Conservation (phyloP, 192 early-diverging fungal species). For the Spizellomyces punctatus region DNA sequence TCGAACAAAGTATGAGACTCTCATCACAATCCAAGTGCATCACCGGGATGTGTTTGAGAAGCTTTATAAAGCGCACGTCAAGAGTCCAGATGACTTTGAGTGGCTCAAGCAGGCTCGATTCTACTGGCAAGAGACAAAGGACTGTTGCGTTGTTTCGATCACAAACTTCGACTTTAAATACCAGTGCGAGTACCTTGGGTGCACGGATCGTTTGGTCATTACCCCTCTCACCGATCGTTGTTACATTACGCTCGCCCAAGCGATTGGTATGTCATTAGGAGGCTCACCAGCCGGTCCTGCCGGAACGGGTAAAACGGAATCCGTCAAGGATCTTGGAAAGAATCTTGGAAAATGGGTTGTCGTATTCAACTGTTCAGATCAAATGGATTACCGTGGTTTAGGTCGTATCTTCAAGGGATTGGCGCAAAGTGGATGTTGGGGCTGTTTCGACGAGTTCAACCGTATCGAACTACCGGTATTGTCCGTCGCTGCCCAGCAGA, state of each 20-base stretch:
- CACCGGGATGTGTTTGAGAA: constrained; percentile 71
- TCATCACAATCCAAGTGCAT: constrained; percentile 72
- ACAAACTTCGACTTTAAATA: constrained; percentile 70
- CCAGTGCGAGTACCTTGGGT: constrained; percentile 68
- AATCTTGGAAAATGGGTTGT: constrained; percentile 72
- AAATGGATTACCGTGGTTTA: constrained; percentile 70
- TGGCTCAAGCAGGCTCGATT: constrained; percentile 69
- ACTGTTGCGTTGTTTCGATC: constrained; percentile 65
- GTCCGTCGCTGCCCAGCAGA: constrained; percentile 68
- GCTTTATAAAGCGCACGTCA: constrained; percentile 60
- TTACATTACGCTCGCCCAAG: constrained; percentile 67
- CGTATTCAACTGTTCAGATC: constrained; percentile 71
- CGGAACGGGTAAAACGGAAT: constrained; percentile 69
- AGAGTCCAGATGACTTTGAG: constrained; percentile 64
- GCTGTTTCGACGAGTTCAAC: constrained; percentile 70
- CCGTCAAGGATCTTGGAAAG: constrained; percentile 66
- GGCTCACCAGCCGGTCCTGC: constrained; percentile 65
- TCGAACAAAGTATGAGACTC: constrained; percentile 63
- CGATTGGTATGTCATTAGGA: constrained; percentile 66
- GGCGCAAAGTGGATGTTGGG: constrained; percentile 67
- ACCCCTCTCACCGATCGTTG: constrained; percentile 64
- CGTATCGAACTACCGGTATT: constrained; percentile 67
- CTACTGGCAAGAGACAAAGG: constrained; percentile 72
- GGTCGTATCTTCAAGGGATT: constrained; percentile 68
- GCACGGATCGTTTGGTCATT: constrained; percentile 66